Base-by-base conservation (phyloP, 371 early-diverging fungal genomes). In the Apophysomyces ossiformis region DNA sequence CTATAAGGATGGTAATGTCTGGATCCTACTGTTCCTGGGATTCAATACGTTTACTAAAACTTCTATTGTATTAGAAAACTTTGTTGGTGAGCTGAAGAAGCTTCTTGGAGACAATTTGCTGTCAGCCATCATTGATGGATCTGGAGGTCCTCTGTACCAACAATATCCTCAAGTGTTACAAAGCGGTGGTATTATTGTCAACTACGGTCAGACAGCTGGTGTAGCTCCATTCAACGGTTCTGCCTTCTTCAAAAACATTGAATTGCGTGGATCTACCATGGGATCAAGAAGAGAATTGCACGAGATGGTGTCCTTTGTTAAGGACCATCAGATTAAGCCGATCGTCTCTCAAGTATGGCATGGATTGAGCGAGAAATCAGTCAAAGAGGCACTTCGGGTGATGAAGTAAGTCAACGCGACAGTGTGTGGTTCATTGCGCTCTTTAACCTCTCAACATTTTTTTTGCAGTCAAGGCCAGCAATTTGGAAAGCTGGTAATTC, bases 101-200 rank as follows among this genome's bases (percentile, higher is more conserved):
- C 59, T 81, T 26, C 45, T 81, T 16, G 78, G 77, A n/a, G 75
- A 71, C 0, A 76, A 75, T 12, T 61, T 50, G 18, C 69, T 89
- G 35, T 80, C 87, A 32, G 80, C 86, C 21, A 79, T 92, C 13
- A 81, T 92, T 58, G 92, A 92, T 69, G 89, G 91, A 21, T 87
- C 90, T 26, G 88, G 88, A 37, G 91, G 91, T 21, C 79, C 79
- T n/a, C 70, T 83, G 12, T 77, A 79, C 72, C 66, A 64, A 35
- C 61, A 72, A 1, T 82, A 81, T 57, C 72, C 69, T 6, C 56
- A 57, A 12, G 69, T 86, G 11, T 70, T 85, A 72, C 64, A 64
- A 7, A 57, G 72, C 6, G 92, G 92, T 58, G 89, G 89, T 36
- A 84, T 81, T 58, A 80, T 86, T 63, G 79, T 78, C 21, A 76